These are phyloP conservation scores for Colletotrichum sp. DNA, from an alignment of 2,329 filamentous ascomycete species.

Conservation along the genomic window DNA sequence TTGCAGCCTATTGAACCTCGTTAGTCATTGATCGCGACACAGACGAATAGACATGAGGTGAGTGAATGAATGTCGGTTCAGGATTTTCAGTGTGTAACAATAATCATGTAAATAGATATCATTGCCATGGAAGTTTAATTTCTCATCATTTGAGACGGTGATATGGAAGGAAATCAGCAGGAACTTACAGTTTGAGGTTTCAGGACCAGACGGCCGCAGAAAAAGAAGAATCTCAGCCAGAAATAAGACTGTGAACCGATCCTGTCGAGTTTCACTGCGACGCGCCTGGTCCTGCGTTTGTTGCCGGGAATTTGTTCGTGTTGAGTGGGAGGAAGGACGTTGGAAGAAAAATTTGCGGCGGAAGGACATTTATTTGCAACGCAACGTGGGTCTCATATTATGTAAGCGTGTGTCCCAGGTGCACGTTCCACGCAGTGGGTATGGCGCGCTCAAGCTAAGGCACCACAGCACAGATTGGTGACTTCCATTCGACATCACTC, in stretches of 20 bases:
- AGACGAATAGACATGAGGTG: not conserved
- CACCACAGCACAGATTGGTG: not conserved
- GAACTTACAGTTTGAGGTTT: not conserved
- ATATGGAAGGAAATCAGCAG: not conserved
- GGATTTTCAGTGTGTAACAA: slow-evolving; percentile 17
- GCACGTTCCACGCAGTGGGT: not conserved
- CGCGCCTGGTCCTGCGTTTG: not conserved
- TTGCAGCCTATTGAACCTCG: not conserved
- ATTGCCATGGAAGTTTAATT: slow-evolving; percentile 1
- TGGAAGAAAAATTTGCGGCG: not conserved
- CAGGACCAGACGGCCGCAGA: not conserved
- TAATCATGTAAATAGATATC: slow-evolving; percentile 17
- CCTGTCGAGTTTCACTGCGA: not conserved
- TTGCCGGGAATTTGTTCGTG: not conserved
- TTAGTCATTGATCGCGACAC: not conserved
- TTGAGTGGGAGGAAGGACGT: not conserved
- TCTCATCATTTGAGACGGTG: slow-evolving; percentile 5
- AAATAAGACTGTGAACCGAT: not conserved
- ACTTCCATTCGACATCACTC: not conserved
- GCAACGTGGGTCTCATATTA: not conserved
- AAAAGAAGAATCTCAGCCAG: not conserved
- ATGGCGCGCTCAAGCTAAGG: not conserved
- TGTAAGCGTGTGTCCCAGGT: not conserved
- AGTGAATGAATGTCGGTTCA: not conserved
- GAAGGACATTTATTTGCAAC: not conserved